Evolutionary conservation across 148 eudicot genomes (phyloP).

Genomic region (Rheum nobile): DNA sequence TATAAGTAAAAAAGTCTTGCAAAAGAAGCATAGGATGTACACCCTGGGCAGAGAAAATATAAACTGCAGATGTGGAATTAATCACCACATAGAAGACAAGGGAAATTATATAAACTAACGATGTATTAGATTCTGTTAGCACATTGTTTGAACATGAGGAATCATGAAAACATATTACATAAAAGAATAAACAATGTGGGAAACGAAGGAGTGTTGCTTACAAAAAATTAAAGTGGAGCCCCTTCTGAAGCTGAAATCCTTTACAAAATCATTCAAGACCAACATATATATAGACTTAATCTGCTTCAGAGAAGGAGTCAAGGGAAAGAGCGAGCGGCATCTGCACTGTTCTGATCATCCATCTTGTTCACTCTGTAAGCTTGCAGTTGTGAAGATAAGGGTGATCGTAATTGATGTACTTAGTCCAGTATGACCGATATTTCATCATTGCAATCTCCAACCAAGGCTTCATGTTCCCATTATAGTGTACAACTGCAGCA

Average conservation of each 20-base stretch:
- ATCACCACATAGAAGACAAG: background rate
- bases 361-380: constrained; percentile 30
- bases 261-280: background rate
- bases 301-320: no score
- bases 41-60: no score
- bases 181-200: constrained; percentile 36
- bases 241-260: constrained; percentile 11
- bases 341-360: background rate
- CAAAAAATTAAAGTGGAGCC: constrained; percentile 12
- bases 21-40: no score
- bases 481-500: constrained; percentile 88
- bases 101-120: background rate
- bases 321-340: constrained; percentile 5
- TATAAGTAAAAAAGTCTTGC: no score
- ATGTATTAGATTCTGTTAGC: constrained; percentile 5
- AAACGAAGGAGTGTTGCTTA: constrained; percentile 13
- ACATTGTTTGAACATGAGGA: constrained; percentile 3
- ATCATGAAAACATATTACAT: constrained; percentile 16
- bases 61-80: background rate
- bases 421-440: constrained; percentile 67
- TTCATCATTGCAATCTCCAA: constrained; percentile 79
- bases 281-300: background rate
- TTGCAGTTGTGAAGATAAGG: constrained; percentile 69
- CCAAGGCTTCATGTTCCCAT: constrained; percentile 97
- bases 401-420: constrained; percentile 68